These are phyloP conservation scores for Saturnispora silvae DNA, from an alignment of 805 yeast genomes.

Conservation along the genomic window DNA sequence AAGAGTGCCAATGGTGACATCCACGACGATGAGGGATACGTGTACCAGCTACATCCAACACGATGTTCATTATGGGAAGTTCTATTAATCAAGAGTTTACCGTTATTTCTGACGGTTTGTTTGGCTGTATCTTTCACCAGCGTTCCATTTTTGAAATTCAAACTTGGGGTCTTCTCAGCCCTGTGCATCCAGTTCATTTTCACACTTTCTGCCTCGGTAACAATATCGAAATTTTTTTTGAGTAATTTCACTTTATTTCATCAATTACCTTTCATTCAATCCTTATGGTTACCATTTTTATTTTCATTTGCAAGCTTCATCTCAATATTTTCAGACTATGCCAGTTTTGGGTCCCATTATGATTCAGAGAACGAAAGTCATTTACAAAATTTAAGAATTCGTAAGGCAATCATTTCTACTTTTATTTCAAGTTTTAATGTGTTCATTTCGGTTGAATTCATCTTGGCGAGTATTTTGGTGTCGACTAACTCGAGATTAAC, in stretches of 20 bases:
- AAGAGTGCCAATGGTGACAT: too few species aligned
- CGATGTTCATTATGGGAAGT: slow-evolving; percentile 4
- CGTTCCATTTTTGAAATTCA: slow-evolving; percentile 34
- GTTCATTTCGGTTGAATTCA: neutral
- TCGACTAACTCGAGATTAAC: slow-evolving; percentile 6
- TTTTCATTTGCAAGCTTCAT: too few species aligned
- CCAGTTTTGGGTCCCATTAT: too few species aligned
- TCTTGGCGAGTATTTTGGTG: neutral
- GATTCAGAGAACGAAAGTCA: too few species aligned
- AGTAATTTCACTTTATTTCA: slow-evolving; percentile 28
- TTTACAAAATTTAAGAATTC: slow-evolving; percentile 5
- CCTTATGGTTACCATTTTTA: slow-evolving; percentile 13
- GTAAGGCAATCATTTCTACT: slow-evolving; percentile 6
- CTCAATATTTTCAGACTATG: too few species aligned
- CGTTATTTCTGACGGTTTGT: slow-evolving; percentile 15
- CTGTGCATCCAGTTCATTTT: slow-evolving; percentile 31
- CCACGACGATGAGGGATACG: slow-evolving; percentile 1
- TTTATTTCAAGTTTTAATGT: slow-evolving; percentile 5
- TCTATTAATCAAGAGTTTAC: neutral
- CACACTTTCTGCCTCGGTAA: slow-evolving; percentile 32
- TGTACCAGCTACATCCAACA: neutral
- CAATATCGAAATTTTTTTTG: slow-evolving; percentile 28
- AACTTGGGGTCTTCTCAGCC: slow-evolving; percentile 35
- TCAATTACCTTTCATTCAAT: slow-evolving; percentile 24
- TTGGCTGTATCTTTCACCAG: slow-evolving; percentile 30